Conservation (phyloP, 306 rosid species). For the Dalbergia oliveri region DNA sequence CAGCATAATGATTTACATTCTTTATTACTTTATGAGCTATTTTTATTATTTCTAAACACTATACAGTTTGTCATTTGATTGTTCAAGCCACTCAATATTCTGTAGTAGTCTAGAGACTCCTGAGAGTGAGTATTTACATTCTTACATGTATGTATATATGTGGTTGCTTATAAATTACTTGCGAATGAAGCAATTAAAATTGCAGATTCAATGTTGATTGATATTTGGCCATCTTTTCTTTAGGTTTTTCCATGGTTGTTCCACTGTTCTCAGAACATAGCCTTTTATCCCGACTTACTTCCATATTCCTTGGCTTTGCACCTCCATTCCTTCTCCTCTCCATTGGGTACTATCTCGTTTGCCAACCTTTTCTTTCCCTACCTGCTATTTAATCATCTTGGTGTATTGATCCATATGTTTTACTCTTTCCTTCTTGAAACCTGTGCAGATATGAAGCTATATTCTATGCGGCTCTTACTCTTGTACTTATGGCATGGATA, state of each 20-base stretch:
- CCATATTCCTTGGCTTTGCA: conserved; percentile 92
- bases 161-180: conserved; percentile 28
- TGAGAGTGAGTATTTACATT: neutral
- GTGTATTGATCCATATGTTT: conserved; percentile 1
- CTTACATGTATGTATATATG: neutral
- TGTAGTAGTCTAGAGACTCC: conserved; percentile 2
- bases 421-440: conserved; percentile 31
- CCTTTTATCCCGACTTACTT: conserved; percentile 81
- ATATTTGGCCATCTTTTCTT: conserved; percentile 47
- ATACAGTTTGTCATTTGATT: conserved; percentile 24
- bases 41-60: neutral
- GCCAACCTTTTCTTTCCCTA: conserved; percentile 6
- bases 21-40: conserved; percentile 19
- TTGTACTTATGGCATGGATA: conserved; percentile 92
- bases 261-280: conserved; percentile 82
- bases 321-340: conserved; percentile 92
- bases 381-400: conserved; percentile 22
- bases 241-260: conserved; percentile 82
- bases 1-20: conserved; percentile 17
- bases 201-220: conserved; percentile 38
- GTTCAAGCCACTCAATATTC: conserved; percentile 7
- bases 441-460: conserved; percentile 87
- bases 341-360: conserved; percentile 71
- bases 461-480: conserved; percentile 82
- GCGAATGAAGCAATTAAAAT: conserved; percentile 24